These are phyloP conservation scores for Leucocoprinus birnbaumii DNA, from an alignment of 768 basidiomycete genomes.

Conservation along the genomic window DNA sequence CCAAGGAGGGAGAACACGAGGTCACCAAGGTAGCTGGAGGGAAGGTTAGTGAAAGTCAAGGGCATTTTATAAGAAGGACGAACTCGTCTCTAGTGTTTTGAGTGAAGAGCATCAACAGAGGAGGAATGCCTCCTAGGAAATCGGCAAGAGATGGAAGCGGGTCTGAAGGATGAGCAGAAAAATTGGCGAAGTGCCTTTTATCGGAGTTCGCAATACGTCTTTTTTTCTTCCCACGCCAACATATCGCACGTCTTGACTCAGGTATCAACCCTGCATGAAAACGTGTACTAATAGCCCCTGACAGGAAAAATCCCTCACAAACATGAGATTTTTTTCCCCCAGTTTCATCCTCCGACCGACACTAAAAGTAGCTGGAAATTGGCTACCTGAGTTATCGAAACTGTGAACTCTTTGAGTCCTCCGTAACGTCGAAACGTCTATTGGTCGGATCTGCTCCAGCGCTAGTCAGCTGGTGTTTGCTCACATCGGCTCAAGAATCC, in stretches of 20 bases:
- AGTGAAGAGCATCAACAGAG: constrained; percentile 74
- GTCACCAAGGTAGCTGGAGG: constrained; percentile 80
- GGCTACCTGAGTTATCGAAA: too few species aligned
- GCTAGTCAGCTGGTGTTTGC: not conserved
- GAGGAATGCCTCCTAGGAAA: constrained; percentile 20
- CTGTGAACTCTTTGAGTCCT: too few species aligned
- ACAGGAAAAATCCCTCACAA: too few species aligned
- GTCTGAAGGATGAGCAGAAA: constrained; percentile 12
- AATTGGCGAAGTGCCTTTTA: constrained; percentile 14
- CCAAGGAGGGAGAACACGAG: constrained; percentile 78
- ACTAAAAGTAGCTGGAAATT: too few species aligned
- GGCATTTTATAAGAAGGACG: constrained; percentile 22
- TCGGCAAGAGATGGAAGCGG: constrained; percentile 10
- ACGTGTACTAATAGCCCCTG: not conserved
- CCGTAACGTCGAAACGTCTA: not conserved
- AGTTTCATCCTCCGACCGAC: not conserved
- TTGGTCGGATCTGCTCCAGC: constrained; percentile 4
- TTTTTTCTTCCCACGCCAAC: constrained; percentile 9
- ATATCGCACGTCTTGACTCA: not conserved
- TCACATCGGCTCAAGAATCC: not conserved
- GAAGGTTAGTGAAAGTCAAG: constrained; percentile 20
- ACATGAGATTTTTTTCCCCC: not conserved
- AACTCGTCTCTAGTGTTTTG: constrained; percentile 90
- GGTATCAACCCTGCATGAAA: not conserved
- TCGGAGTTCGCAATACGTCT: constrained; percentile 1